phyloP scores from a whole-genome alignment of 805 yeast species.

The Lipomyces lipofer region DNA sequence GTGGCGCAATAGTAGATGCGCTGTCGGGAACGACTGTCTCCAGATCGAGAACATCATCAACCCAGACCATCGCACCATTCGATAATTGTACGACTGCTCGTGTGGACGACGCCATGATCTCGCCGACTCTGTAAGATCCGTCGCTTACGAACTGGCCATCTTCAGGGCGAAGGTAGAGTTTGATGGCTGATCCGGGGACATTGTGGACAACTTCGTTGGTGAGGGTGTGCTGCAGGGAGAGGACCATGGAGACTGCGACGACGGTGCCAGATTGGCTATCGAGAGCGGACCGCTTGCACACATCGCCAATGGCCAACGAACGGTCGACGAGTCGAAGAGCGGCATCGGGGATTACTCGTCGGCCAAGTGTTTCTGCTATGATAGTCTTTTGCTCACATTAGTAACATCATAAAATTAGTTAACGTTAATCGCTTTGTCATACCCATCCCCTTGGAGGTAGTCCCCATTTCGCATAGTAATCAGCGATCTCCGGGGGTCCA shows the following conservation, averaged over 20 bases:
- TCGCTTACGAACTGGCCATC: constrained; percentile 27
- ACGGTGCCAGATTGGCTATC: constrained; percentile 26
- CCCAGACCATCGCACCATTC: constrained; percentile 26
- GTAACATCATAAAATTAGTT: neutral
- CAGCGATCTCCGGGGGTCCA: constrained; percentile 29
- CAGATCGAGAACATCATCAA: constrained; percentile 14
- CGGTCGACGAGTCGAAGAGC: constrained; percentile 29
- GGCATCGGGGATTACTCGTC: constrained; percentile 24
- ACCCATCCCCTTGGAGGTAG: constrained; percentile 32
- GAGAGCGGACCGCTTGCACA: constrained; percentile 16
- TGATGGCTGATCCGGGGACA: constrained; percentile 21
- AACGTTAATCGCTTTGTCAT: neutral
- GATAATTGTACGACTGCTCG: constrained; percentile 15
- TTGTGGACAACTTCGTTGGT: constrained; percentile 22
- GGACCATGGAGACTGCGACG: constrained; percentile 17
- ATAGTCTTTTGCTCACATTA: constrained; percentile 23
- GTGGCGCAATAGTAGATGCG: constrained; percentile 17
- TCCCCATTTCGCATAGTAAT: constrained; percentile 12
- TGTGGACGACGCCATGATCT: constrained; percentile 7
- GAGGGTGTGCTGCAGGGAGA: constrained; percentile 28
- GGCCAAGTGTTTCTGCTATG: constrained; percentile 19
- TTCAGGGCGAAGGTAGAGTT: constrained; percentile 22
- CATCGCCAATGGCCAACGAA: constrained; percentile 24
- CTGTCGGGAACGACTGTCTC: constrained; percentile 6
- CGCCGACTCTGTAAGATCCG: constrained; percentile 19